Percentiles rank a stretch among this genome's conserved stretches.
phyloP scores from a whole-genome alignment of 2,329 filamentous ascomycete genomes.

The Metarhizium robertsii region DNA sequence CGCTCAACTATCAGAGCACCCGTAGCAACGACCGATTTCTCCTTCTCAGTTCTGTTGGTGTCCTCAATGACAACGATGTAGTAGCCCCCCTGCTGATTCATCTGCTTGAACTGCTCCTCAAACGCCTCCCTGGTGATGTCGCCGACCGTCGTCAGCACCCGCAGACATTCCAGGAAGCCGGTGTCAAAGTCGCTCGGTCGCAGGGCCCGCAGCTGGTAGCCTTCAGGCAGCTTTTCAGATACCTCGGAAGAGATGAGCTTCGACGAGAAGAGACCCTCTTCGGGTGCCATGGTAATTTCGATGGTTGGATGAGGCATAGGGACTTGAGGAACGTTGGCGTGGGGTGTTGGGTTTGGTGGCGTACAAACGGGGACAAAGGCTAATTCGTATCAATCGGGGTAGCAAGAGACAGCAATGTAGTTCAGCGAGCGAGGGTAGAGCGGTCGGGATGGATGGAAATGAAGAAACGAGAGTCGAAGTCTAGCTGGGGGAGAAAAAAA shows the following conservation, averaged over 20 bases:
- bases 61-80: slow-evolving; percentile 83
- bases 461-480: not conserved
- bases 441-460: not conserved
- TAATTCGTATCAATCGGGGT: not conserved
- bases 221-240: slow-evolving; percentile 60
- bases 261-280: slow-evolving; percentile 64
- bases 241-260: slow-evolving; percentile 72
- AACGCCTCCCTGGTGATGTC: slow-evolving; percentile 71
- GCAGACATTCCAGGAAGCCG: slow-evolving; percentile 84
- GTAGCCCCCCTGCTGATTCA: slow-evolving; percentile 67
- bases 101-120: slow-evolving; percentile 73
- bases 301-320: slow-evolving; percentile 4
- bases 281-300: slow-evolving; percentile 10
- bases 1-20: slow-evolving; percentile 85
- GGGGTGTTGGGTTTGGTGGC: not conserved
- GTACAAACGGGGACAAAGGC: not conserved
- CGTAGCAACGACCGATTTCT: slow-evolving; percentile 70
- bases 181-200: slow-evolving; percentile 66
- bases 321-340: not conserved
- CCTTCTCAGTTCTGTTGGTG: slow-evolving; percentile 38
- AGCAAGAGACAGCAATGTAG: not conserved
- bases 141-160: slow-evolving; percentile 87
- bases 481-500: not conserved
- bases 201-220: slow-evolving; percentile 76
- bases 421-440: not conserved